Evolutionary conservation across 495 filamentous ascomycete species (phyloP), one percentile per base, ranked within the genome.

Genomic region (Sabuloglossum arenarium): DNA sequence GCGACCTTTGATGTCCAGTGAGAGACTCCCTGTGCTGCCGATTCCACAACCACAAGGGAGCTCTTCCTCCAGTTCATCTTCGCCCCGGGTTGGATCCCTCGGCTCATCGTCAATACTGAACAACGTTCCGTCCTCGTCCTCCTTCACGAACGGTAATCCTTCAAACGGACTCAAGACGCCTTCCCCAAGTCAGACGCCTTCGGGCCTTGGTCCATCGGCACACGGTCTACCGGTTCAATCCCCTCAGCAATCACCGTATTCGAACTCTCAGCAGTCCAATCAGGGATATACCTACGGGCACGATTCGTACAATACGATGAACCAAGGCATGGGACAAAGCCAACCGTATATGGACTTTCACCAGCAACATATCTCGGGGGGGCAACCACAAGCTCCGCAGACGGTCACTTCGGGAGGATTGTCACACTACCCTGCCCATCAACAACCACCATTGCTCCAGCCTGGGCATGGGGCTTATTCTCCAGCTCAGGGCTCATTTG

Each of bases 321-420:
- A 51, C 47, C 47, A 73, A 72, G 82, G 78, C 67, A 94, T 98
- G 86, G 94, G 96, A 70, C 80, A 84, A 63, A 71, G 75, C 47
- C 81, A 81, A 62, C 77, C 79, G 58, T 91, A 94, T 63, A 82
- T 88, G 79, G 89, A 93, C 60, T 86, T 82, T 49, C 78, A 90
- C 64, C 76, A 78, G 47, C 70, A 79, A 49, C 86, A 94, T 67
- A 79, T 95, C 74, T 88, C 88, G 58, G 57, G 34, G 8, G 82
- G 80, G 50, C 88, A 85, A 65, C 75, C 83, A 37, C 88, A 89
- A 30, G 75, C 82, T 56, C 81, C 84, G 0, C 84, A 89, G 63
- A 82, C 85, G 50, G 85, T 32, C 37, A 42, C 85, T 8, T 86
- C 88, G 10, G 77, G 83, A 55, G 73, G 75, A 54, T 74, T 91